Conservation (phyloP, 2,329 filamentous ascomycete species). For the Aspergillus thermomutatus region DNA sequence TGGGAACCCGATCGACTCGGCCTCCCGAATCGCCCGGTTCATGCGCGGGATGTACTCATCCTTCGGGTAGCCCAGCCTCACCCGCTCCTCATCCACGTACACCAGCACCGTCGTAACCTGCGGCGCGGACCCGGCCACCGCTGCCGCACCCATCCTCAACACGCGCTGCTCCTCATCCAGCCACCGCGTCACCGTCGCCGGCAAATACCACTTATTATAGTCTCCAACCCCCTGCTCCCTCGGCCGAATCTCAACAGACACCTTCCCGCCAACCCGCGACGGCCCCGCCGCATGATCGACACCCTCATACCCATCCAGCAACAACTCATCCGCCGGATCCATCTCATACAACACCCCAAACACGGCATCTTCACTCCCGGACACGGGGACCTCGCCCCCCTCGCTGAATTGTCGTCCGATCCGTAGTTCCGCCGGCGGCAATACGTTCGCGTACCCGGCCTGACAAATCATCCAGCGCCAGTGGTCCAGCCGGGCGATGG, state of each 20-base stretch:
- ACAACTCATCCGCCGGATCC: conserved; percentile 32
- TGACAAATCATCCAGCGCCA: conserved; percentile 44
- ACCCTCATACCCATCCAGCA: conserved; percentile 40
- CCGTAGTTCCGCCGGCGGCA: conserved; percentile 26
- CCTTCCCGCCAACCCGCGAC: conserved; percentile 1
- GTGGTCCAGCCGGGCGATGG: conserved; percentile 35
- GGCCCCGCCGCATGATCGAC: conserved; percentile 22
- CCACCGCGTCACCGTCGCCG: conserved; percentile 30
- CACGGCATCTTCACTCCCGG: conserved; percentile 26
- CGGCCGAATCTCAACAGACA: conserved; percentile 21
- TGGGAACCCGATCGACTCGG: conserved; percentile 33
- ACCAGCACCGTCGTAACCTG: conserved; percentile 30
- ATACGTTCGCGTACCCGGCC: conserved; percentile 41
- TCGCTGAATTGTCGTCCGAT: conserved; percentile 16
- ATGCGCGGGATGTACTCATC: conserved; percentile 41
- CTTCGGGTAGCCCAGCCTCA: conserved; percentile 29
- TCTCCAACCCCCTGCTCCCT: conserved; percentile 30
- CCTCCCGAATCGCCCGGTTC: conserved; percentile 42
- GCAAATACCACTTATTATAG: conserved; percentile 40
- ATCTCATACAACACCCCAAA: conserved; percentile 43
- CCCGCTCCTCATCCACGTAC: conserved; percentile 42
- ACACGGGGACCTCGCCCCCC: conserved; percentile 19
- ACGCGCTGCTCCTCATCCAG: conserved; percentile 20
- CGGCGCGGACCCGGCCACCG: conserved; percentile 7
- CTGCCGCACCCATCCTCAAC: conserved; percentile 2